Conservation (phyloP, 1,284 basidiomycete species). For the Takashimella tepidaria region DNA sequence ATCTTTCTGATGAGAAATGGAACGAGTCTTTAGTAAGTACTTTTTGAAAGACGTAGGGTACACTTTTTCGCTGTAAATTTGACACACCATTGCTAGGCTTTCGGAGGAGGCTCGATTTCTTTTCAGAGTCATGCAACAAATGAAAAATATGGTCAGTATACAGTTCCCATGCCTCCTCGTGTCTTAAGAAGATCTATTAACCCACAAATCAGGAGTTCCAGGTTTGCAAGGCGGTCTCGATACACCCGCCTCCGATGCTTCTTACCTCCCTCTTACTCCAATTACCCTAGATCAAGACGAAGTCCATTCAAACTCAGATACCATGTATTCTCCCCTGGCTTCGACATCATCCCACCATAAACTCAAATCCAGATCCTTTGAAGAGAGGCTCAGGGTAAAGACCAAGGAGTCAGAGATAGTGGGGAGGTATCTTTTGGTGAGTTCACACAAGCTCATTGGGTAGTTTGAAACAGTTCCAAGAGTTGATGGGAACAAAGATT, state of each 20-base stretch:
- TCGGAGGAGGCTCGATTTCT: background rate
- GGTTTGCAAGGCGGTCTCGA: background rate
- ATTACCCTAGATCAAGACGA: conserved; percentile 1
- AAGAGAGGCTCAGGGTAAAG: too few species aligned
- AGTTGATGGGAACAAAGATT: conserved; percentile 15
- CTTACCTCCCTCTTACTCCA: background rate
- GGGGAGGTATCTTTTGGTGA: conserved; percentile 29
- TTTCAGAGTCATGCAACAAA: too few species aligned
- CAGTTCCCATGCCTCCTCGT: background rate
- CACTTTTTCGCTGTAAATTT: too few species aligned
- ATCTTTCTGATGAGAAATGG: background rate
- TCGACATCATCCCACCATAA: background rate
- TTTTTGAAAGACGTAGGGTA: background rate
- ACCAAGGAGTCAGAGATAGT: conserved; percentile 10
- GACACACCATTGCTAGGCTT: too few species aligned
- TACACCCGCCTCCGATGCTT: conserved; percentile 5
- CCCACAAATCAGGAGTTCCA: background rate
- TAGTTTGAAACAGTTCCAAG: background rate
- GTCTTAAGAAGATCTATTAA: too few species aligned
- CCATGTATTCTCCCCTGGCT: background rate
- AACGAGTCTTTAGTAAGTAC: background rate
- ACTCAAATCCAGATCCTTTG: background rate
- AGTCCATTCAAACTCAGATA: background rate
- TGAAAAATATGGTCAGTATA: background rate
- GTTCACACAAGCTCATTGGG: too few species aligned